Conservation (phyloP, 352 stramenopile genomes). For the Phytophthora vignae region DNA sequence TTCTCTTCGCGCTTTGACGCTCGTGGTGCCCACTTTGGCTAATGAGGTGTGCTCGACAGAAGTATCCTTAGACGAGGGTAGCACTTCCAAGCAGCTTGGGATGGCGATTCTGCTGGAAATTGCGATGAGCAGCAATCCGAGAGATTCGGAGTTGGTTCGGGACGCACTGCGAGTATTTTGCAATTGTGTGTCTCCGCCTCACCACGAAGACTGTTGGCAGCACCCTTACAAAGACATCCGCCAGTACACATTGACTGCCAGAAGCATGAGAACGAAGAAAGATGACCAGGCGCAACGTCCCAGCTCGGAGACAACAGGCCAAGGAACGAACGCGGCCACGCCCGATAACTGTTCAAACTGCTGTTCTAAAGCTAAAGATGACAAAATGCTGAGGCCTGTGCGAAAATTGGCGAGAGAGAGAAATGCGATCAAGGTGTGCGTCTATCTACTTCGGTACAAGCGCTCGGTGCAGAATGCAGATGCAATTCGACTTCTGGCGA, state of each 20-base stretch:
- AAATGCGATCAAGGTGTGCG: constrained; percentile 89
- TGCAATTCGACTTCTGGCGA: constrained; percentile 83
- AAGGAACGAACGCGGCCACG: constrained; percentile 8
- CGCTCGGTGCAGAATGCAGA: constrained; percentile 89
- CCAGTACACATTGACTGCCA: constrained; percentile 77
- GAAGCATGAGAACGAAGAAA: constrained; percentile 70
- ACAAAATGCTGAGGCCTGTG: constrained; percentile 74
- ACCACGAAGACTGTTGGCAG: constrained; percentile 85
- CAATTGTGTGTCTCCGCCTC: constrained; percentile 83
- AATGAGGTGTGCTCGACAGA: constrained; percentile 83
- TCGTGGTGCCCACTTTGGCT: constrained; percentile 74
- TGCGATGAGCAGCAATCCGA: constrained; percentile 71
- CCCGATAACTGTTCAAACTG: constrained; percentile 43
- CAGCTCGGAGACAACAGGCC: constrained; percentile 14
- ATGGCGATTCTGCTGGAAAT: constrained; percentile 84
- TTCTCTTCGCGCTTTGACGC: constrained; percentile 73
- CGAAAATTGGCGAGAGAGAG: constrained; percentile 78
- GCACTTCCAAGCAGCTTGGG: constrained; percentile 51
- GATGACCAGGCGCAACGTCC: constrained; percentile 32
- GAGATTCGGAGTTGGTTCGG: constrained; percentile 80
- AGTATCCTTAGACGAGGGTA: constrained; percentile 59
- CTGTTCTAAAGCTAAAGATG: constrained; percentile 66
- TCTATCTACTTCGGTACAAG: constrained; percentile 89
- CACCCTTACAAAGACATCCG: constrained; percentile 87
- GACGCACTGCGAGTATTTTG: constrained; percentile 82